A percentile compares a stretch with the other conserved stretches of the same genome.
Evolutionary conservation across 176 grass and related monocot species (phyloP).

Genomic region (Guadua angustifolia): DNA sequence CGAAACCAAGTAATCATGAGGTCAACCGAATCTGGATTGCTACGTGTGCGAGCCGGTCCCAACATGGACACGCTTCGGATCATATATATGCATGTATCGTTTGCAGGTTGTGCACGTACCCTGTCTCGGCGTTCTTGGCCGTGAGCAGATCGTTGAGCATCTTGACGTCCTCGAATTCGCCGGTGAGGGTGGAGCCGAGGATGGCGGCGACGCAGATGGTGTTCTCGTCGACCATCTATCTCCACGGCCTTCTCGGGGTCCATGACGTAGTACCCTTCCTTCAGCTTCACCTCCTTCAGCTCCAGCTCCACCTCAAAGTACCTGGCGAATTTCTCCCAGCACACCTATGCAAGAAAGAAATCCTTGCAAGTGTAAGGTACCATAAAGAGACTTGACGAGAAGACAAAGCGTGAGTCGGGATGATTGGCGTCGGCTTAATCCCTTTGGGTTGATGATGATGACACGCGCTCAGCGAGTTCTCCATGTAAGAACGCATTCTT

Average conservation of each 20-base stretch:
- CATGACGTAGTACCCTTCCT: conserved; percentile 77
- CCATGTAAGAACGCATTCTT: too few species aligned
- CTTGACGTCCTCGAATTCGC: conserved; percentile 84
- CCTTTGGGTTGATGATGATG: too few species aligned
- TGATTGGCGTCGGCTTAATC: too few species aligned
- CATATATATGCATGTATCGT: neutral
- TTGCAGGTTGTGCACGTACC: conserved; percentile 26
- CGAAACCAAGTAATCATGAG: neutral
- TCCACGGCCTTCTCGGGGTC: conserved; percentile 58
- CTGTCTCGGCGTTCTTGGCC: conserved; percentile 66
- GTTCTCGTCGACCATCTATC: conserved; percentile 84
- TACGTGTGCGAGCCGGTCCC: neutral
- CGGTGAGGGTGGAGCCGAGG: conserved; percentile 77
- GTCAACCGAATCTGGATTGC: neutral
- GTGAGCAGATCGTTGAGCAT: conserved; percentile 62
- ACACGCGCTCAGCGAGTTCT: too few species aligned
- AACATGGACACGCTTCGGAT: neutral
- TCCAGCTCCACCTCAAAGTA: conserved; percentile 90
- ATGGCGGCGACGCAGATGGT: conserved; percentile 86
- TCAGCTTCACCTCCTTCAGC: conserved; percentile 78
- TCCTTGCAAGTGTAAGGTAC: neutral
- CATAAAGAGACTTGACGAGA: too few species aligned
- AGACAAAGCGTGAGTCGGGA: too few species aligned
- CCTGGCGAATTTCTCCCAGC: conserved; percentile 80
- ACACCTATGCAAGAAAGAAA: conserved; percentile 42